Evolutionary conservation across 768 basidiomycete species (phyloP), one percentile per base, ranked within the genome.

Genomic region (Termitomyces sp.): DNA sequence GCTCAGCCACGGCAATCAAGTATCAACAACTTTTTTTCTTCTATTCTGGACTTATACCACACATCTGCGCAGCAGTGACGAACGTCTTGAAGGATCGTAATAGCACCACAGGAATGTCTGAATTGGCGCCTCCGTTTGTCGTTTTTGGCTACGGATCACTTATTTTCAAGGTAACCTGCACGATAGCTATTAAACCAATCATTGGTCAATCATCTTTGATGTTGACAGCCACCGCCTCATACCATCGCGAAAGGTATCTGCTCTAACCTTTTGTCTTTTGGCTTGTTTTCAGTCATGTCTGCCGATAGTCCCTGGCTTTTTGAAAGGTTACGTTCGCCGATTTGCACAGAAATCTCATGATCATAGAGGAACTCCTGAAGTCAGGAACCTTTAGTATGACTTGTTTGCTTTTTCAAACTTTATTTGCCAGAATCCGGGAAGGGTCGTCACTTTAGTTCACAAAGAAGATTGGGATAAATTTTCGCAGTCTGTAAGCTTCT

Each of bases 91-190:
- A 41, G 7, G 29, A 20, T 24, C 22, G 20, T 34, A 22, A 8
- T 18, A 24, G 15, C 3, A 26, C 6, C 22, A 9, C 24, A 9
- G 9, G 12, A 5, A 56, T 56, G 56, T 39, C 36, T n/a, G 29
- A 26, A 5, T 22, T 7, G 5, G 31, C 6, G 3, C 12, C 51
- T 20, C 72, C 76, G 3, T 94, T 87, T 68, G 77, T 90, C 53
- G 89, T 96, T 13, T 97, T 96, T 64, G 93, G 93, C 31, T 97
- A 97, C 64, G 94, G 94, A 12, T 94, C 92, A 6, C 79, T 97
- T 41, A 94, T 96, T 57, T 96, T 90, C 81, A 95, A 93, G 81
- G 93, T 87, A 66, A 59, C 57, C 36, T 9, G n/a, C 26, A 48
- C 12, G 20, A 50, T 26, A 20, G 15, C 20, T 9, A 39, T n/a